phyloP scores from a whole-genome alignment of 2,329 filamentous ascomycete genomes.

The Aspergillus piperis region DNA sequence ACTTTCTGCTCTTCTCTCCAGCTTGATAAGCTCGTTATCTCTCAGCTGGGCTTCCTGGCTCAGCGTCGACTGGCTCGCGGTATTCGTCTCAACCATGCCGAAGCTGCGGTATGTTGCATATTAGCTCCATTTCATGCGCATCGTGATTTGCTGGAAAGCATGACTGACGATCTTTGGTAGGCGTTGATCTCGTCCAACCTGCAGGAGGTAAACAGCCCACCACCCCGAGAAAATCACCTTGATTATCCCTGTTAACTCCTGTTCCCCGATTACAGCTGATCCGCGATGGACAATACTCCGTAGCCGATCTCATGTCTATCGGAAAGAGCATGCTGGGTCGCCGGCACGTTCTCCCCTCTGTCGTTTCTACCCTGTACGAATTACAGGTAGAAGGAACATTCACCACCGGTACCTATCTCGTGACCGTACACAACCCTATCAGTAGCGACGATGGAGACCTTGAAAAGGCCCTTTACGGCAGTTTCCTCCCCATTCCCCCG shows the following conservation, averaged over 20 bases:
- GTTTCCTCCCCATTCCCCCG: constrained; percentile 79
- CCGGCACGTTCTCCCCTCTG: constrained; percentile 83
- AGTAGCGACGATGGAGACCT: constrained; percentile 83
- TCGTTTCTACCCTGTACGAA: constrained; percentile 75
- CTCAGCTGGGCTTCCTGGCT: constrained; percentile 82
- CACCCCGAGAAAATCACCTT: neutral
- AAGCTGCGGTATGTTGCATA: constrained; percentile 67
- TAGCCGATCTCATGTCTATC: constrained; percentile 89
- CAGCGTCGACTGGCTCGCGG: constrained; percentile 86
- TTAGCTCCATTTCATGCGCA: neutral
- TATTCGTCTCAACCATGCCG: constrained; percentile 83
- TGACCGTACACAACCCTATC: constrained; percentile 91
- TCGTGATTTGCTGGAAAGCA: neutral
- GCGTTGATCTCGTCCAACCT: constrained; percentile 75
- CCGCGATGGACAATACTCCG: constrained; percentile 89
- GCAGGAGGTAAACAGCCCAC: constrained; percentile 65
- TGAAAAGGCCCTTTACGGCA: constrained; percentile 83
- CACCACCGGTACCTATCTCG: constrained; percentile 83
- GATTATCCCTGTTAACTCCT: neutral
- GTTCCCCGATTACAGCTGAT: constrained; percentile 56
- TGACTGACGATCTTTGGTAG: constrained; percentile 25
- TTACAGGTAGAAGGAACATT: constrained; percentile 96
- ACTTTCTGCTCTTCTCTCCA: constrained; percentile 40
- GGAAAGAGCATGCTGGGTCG: constrained; percentile 91
- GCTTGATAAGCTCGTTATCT: constrained; percentile 95